Conservation (phyloP, 1,284 basidiomycete species). For the Ustilago trichophora region DNA sequence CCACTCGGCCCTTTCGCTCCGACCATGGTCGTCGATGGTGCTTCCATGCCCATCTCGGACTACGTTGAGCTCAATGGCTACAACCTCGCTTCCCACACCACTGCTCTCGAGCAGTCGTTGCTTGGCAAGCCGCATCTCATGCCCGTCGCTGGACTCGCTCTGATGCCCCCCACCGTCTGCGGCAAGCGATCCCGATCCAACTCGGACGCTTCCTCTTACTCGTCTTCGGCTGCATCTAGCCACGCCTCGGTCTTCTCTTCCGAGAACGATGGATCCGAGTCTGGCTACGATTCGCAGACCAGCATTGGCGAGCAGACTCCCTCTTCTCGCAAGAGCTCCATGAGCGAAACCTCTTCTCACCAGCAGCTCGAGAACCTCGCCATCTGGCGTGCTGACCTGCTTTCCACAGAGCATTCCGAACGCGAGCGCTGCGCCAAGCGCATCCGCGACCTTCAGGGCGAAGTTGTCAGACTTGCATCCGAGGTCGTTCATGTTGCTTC, state of each 20-base stretch:
- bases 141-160: not conserved
- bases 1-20: conserved; percentile 8
- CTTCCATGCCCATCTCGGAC: conserved; percentile 11
- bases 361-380: conserved; percentile 27
- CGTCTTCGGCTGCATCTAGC: conserved; percentile 31
- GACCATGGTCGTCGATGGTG: conserved; percentile 25
- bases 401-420: conserved; percentile 15
- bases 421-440: conserved; percentile 33
- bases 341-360: conserved; percentile 16
- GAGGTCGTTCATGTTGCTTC: conserved; percentile 20
- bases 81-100: conserved; percentile 44
- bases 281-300: conserved; percentile 31
- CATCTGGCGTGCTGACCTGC: conserved; percentile 29
- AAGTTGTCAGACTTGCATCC: conserved; percentile 34
- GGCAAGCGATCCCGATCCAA: conserved; percentile 47
- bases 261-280: conserved; percentile 21
- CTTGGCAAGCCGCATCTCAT: conserved; percentile 36
- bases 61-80: conserved; percentile 41
- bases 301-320: conserved; percentile 33
- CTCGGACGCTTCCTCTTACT: conserved; percentile 40
- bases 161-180: conserved; percentile 18
- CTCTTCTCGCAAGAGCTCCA: conserved; percentile 37
- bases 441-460: conserved; percentile 28
- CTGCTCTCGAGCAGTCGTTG: conserved; percentile 47
- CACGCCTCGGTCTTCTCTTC: conserved; percentile 47